Evolutionary conservation across 192 early-diverging fungal species (phyloP).

Genomic region (Coemansia sp.): DNA sequence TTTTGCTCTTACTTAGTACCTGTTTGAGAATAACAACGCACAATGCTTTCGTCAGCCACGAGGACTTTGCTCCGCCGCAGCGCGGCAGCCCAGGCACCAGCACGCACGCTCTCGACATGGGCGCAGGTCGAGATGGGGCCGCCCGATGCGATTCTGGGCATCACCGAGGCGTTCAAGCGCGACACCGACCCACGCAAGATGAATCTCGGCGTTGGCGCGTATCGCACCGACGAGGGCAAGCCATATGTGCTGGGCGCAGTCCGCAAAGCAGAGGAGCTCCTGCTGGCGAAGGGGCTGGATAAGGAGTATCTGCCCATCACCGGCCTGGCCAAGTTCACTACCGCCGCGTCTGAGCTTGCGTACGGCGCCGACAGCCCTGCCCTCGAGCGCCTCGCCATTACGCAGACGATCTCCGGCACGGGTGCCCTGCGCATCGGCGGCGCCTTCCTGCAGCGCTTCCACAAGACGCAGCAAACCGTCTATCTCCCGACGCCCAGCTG

Average conservation of each 20-base stretch:
- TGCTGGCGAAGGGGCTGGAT: conserved; percentile 70
- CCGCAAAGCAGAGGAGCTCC: conserved; percentile 81
- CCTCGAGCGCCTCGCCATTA: conserved; percentile 73
- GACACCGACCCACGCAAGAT: conserved; percentile 91
- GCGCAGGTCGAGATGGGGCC: conserved; percentile 57
- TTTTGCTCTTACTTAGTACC: background rate
- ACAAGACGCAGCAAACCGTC: conserved; percentile 79
- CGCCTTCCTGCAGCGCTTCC: conserved; percentile 80
- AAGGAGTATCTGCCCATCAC: conserved; percentile 98
- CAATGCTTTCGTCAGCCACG: conserved; percentile 22
- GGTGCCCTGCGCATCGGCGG: conserved; percentile 94
- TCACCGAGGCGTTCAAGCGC: conserved; percentile 94
- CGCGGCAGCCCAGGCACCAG: background rate
- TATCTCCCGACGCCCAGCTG: conserved; percentile 93
- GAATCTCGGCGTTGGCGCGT: conserved; percentile 98
- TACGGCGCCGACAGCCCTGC: conserved; percentile 75
- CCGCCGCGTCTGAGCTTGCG: conserved; percentile 78
- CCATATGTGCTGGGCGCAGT: conserved; percentile 91
- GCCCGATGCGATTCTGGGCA: conserved; percentile 79
- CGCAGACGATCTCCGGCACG: conserved; percentile 97
- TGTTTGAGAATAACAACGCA: background rate
- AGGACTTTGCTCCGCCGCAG: conserved; percentile 12
- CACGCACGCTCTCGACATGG: conserved; percentile 30
- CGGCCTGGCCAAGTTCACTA: conserved; percentile 82
- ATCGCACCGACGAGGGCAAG: conserved; percentile 89